Conservation (phyloP, 2,329 filamentous ascomycete species). For the Aureobasidium sp. region DNA sequence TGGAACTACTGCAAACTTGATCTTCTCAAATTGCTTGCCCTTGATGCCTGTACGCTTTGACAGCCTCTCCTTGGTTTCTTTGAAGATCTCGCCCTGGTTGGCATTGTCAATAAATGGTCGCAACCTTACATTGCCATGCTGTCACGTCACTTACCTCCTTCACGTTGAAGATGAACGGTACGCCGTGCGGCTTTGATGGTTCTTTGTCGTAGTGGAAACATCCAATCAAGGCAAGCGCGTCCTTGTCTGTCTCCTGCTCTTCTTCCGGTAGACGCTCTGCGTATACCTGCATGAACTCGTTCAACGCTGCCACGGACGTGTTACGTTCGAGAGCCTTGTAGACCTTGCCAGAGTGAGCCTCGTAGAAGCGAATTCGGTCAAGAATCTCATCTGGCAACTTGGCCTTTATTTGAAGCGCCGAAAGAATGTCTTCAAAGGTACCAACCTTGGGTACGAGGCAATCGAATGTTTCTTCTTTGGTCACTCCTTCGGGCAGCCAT, state of each 20-base stretch:
- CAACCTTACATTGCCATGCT: background rate
- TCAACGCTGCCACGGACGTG: slow-evolving; percentile 70
- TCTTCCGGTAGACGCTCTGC: slow-evolving; percentile 75
- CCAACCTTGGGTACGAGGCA: slow-evolving; percentile 84
- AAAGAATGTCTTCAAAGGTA: slow-evolving; percentile 68
- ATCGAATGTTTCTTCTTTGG: slow-evolving; percentile 81
- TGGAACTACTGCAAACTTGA: slow-evolving; percentile 83
- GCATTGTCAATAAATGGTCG: background rate
- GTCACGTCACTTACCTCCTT: slow-evolving; percentile 56
- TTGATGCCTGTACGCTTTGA: slow-evolving; percentile 90
- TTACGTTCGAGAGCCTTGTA: slow-evolving; percentile 68
- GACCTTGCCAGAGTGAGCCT: slow-evolving; percentile 75
- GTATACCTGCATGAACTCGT: slow-evolving; percentile 76
- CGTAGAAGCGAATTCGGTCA: slow-evolving; percentile 70
- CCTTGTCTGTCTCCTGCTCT: slow-evolving; percentile 44
- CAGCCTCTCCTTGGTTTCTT: slow-evolving; percentile 87
- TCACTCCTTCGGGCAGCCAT: slow-evolving; percentile 82
- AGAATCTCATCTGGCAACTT: slow-evolving; percentile 69
- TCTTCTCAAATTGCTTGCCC: slow-evolving; percentile 97
- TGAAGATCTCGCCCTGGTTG: slow-evolving; percentile 69
- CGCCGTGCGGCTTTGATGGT: slow-evolving; percentile 71
- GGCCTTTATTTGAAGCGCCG: slow-evolving; percentile 71
- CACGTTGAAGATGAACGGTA: slow-evolving; percentile 85
- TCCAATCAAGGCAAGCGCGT: slow-evolving; percentile 62
- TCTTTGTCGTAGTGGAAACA: slow-evolving; percentile 94